Evolutionary conservation across 106 monocot genomes (phyloP), one percentile per base, ranked within the genome.

Genomic region (Dendrobium officinale): DNA sequence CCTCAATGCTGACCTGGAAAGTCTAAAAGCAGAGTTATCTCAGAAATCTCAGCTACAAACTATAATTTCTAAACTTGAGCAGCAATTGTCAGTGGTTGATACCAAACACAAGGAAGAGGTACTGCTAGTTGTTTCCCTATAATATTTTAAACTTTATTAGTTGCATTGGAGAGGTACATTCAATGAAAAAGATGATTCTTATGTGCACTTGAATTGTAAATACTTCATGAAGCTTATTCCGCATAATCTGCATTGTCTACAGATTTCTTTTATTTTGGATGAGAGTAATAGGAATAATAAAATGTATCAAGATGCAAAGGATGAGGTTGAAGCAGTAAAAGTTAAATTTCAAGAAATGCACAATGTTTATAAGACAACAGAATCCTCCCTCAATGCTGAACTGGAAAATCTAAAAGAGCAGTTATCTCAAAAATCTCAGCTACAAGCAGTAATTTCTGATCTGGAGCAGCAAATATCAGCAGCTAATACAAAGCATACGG

Each of bases 211-310:
- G 15, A 70, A 37, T 70, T 70, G 33, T 70, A 33, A 11, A 45
- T 31, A 75, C 44, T 61, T 27, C 44, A 66, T 82, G 61, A 33
- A 49, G 55, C 31, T 77, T 49, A 42, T 44, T 77, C 9, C 13
- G 29, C 24, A 15, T 78, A 64, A 78, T 56, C 43, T 56, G 51
- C 22, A 61, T 4, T 78, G 58, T 7, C 72, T 91, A 61, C 89
- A 97, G 96, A 86, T 97, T 77, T 83, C 75, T 31, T 86, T 90
- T 83, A 64, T 85, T 72, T 78, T 83, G 73, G 88, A 90, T 77
- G 93, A 93, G 82, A 88, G 88, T 67, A 81, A 83, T 74, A 76
- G 54, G n/a, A 88, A 89, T 26, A 81, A 79, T 78, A 82, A 81
- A 70, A 83, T 80, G 78, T 87, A 91, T 75, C 78, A 91, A 83